Percentiles rank a stretch among this genome's conserved stretches.
These are phyloP conservation scores for Cystofilobasidium ferigula DNA, from an alignment of 768 basidiomycete species.

Conservation along the genomic window DNA sequence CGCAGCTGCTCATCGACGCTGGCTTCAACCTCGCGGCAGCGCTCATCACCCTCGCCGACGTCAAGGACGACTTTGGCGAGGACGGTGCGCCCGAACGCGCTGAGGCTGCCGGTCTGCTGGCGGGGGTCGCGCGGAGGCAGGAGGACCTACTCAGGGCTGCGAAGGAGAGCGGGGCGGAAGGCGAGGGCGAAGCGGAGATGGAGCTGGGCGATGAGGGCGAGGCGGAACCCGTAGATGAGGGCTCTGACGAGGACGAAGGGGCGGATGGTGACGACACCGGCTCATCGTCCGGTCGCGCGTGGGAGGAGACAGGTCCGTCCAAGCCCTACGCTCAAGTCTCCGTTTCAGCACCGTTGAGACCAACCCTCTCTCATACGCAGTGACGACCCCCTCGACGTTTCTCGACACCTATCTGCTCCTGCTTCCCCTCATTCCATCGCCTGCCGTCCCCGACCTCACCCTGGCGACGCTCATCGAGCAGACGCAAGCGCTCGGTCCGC, in stretches of 20 bases:
- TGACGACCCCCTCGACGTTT: slow-evolving; percentile 19
- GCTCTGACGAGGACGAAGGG: slow-evolving; percentile 21
- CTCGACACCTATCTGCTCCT: slow-evolving; percentile 22
- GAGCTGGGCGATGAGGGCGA: slow-evolving; percentile 24
- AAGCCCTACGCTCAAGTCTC: too few relatives aligned
- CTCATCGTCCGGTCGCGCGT: neutral
- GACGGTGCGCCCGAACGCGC: slow-evolving; percentile 16
- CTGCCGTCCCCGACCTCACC: neutral
- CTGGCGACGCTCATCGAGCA: neutral
- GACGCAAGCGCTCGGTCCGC: neutral
- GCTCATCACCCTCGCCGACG: slow-evolving; percentile 31
- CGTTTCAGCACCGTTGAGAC: too few relatives aligned
- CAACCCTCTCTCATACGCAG: neutral
- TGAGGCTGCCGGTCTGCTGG: slow-evolving; percentile 32
- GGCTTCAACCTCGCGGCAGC: slow-evolving; percentile 35
- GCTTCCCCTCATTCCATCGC: slow-evolving; percentile 10
- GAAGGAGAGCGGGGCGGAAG: neutral
- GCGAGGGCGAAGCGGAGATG: slow-evolving; percentile 6
- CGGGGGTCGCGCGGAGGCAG: slow-evolving; percentile 32
- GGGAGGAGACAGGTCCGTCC: slow-evolving; percentile 23
- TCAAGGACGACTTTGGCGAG: slow-evolving; percentile 31
- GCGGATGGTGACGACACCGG: slow-evolving; percentile 11
- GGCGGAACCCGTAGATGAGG: slow-evolving; percentile 26
- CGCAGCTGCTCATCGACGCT: slow-evolving; percentile 33
- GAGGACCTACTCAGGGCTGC: slow-evolving; percentile 29